A percentile compares a stretch with the other conserved stretches of the same genome.
Conservation (phyloP, 1,284 basidiomycete genomes). For the Leccinum fallax region DNA sequence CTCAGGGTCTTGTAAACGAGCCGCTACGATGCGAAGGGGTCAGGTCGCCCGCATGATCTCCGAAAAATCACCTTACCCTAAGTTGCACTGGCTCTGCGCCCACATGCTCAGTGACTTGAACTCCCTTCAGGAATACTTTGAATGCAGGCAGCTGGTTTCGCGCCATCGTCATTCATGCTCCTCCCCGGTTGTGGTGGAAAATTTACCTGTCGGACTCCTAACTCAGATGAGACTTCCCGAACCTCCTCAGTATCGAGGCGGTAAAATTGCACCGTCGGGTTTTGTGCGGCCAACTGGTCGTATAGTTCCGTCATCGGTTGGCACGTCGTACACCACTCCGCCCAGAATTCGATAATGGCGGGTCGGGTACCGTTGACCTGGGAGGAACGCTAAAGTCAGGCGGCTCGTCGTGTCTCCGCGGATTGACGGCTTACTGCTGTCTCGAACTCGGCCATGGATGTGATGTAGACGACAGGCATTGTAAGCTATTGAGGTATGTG, state of each 20-base stretch:
- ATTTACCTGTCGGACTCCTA: constrained; percentile 72
- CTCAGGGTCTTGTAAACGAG: constrained; percentile 35
- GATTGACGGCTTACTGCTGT: constrained; percentile 19
- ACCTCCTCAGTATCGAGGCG: constrained; percentile 82
- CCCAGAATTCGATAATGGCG: constrained; percentile 81
- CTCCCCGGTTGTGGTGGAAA: neutral
- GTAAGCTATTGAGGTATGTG: constrained; percentile 17
- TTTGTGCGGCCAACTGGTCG: constrained; percentile 61
- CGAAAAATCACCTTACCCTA: constrained; percentile 20
- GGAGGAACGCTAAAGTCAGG: constrained; percentile 7
- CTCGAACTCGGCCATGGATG: constrained; percentile 31
- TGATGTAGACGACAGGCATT: constrained; percentile 30
- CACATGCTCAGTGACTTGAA: constrained; percentile 60
- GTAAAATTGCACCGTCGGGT: constrained; percentile 55
- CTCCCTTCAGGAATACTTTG: constrained; percentile 69
- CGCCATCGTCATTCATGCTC: constrained; percentile 20
- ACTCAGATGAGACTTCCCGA: constrained; percentile 56
- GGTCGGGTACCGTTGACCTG: constrained; percentile 63
- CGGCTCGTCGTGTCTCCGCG: neutral
- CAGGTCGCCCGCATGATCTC: constrained; percentile 24
- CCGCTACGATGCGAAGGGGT: constrained; percentile 26
- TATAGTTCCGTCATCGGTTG: constrained; percentile 79
- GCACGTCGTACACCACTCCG: constrained; percentile 74
- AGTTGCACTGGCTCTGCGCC: constrained; percentile 54
- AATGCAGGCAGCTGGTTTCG: constrained; percentile 72